phyloP scores from a whole-genome alignment of 2,329 filamentous ascomycete genomes.

The Diplocarpon rosae region DNA sequence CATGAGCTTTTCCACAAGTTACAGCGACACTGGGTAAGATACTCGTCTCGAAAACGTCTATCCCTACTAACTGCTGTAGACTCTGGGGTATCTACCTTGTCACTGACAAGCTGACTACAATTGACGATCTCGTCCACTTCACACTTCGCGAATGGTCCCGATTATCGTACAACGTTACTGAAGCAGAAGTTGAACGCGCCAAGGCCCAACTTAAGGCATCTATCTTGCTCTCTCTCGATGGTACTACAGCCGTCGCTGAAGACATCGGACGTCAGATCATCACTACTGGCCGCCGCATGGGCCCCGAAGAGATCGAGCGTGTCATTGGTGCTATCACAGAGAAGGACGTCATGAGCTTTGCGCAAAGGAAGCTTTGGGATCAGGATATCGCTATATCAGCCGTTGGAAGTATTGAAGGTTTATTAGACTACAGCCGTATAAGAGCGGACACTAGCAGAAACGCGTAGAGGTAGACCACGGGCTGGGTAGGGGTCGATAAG shows the following conservation, averaged over 20 bases:
- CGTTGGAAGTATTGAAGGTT: conserved; percentile 82
- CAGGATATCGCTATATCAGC: conserved; percentile 90
- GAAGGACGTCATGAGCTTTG: conserved; percentile 96
- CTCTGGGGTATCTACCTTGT: conserved; percentile 99
- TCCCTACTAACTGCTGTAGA: conserved; percentile 41
- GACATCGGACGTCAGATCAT: conserved; percentile 98
- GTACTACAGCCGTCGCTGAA: conserved; percentile 93
- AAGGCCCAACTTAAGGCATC: conserved; percentile 99
- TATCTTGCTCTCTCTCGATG: conserved; percentile 91
- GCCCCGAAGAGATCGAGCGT: conserved; percentile 87
- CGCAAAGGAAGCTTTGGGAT: conserved; percentile 92
- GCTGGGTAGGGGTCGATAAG: conserved; percentile 20
- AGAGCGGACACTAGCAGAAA: conserved; percentile 81
- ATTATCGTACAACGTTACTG: conserved; percentile 75
- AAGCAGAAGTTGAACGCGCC: conserved; percentile 91
- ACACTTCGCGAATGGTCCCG: conserved; percentile 97
- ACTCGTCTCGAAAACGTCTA: background rate
- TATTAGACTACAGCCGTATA: conserved; percentile 64
- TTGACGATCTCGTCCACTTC: conserved; percentile 98
- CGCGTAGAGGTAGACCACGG: conserved; percentile 25
- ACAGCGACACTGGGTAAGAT: conserved; percentile 95
- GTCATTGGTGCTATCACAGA: conserved; percentile 80
- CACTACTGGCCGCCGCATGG: conserved; percentile 88
- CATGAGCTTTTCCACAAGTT: conserved; percentile 99
- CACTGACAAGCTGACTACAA: conserved; percentile 72